Evolutionary conservation across 345 rosid species (phyloP).

Genomic region (Mangifera indica): DNA sequence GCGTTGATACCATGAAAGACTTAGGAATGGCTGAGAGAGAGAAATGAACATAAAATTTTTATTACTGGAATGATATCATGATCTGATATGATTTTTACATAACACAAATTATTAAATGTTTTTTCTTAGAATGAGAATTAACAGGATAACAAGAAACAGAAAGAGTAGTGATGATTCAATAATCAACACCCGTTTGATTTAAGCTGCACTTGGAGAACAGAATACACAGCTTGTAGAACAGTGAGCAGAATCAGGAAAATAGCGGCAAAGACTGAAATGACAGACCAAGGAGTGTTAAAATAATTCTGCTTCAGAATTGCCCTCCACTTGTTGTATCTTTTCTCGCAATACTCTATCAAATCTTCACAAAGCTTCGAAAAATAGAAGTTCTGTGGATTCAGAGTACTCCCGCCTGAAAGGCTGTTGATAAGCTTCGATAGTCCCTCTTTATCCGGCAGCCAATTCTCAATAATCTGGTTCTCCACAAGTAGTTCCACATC

Average conservation of each 20-base stretch:
- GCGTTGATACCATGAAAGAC: too few relatives aligned
- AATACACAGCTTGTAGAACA: constrained; percentile 14
- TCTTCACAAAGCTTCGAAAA: neutral
- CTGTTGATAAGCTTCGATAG: constrained; percentile 9
- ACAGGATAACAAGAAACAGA: too few relatives aligned
- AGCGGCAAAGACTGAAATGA: constrained; percentile 23
- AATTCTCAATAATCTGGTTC: constrained; percentile 7
- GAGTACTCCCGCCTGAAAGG: neutral
- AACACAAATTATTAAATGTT: too few relatives aligned
- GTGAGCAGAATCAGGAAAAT: constrained; percentile 15
- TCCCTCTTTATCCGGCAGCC: too few relatives aligned
- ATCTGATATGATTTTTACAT: too few relatives aligned
- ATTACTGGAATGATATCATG: too few relatives aligned
- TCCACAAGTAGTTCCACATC: constrained; percentile 21
- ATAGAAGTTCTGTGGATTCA: neutral
- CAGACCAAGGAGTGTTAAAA: constrained; percentile 25
- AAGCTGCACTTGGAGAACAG: neutral
- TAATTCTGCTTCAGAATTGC: constrained; percentile 19
- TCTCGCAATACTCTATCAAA: constrained; percentile 8
- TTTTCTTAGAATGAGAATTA: too few relatives aligned
- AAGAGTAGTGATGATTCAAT: too few relatives aligned
- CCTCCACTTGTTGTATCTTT: constrained; percentile 6
- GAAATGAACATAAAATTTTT: too few relatives aligned
- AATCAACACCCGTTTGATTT: too few relatives aligned
- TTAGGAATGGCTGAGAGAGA: too few relatives aligned